Conservation (phyloP, 768 basidiomycete species). For the Rhizopogon vinicolor region DNA sequence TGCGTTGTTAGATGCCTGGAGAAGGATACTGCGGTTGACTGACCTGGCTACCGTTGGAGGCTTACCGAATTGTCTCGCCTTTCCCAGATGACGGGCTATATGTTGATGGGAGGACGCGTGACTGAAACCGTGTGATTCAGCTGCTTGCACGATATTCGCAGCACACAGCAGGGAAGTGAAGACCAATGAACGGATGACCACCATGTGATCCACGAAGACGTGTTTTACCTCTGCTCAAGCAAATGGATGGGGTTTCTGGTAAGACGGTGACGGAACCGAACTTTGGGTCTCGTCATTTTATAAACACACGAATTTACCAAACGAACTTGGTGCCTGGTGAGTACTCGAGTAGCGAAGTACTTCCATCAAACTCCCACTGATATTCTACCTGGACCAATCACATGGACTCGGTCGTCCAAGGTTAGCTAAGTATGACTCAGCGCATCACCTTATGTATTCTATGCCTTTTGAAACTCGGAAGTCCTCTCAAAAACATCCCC, state of each 20-base stretch:
- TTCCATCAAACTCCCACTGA: no score
- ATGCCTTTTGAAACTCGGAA: no score
- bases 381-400: no score
- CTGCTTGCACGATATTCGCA: not conserved
- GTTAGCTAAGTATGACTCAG: no score
- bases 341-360: no score
- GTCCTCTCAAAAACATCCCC: not conserved
- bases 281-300: not conserved
- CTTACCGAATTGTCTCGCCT: not conserved
- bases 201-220: not conserved
- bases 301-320: no score
- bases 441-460: not conserved
- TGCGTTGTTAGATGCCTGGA: not conserved
- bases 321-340: no score
- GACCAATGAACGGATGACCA: not conserved
- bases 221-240: not conserved
- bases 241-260: no score
- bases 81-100: not conserved
- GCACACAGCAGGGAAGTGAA: not conserved
- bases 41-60: not conserved
- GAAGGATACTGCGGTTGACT: not conserved
- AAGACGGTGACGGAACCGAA: not conserved
- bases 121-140: not conserved
- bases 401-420: no score
- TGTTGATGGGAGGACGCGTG: not conserved